Conservation (phyloP, 345 rosid genomes). For the Brassica cretica region DNA sequence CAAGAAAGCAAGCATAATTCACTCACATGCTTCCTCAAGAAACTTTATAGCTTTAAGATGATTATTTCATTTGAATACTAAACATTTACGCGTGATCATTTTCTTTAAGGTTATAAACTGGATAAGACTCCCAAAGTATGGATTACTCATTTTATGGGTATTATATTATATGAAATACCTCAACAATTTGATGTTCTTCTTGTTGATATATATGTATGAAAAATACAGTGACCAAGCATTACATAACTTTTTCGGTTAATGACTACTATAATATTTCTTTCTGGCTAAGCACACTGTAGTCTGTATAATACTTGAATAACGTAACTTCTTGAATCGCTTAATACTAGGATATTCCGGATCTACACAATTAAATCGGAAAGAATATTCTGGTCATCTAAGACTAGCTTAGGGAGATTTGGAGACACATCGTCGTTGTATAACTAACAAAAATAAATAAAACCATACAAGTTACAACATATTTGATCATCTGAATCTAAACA, state of each 20-base stretch:
- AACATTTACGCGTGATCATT: neutral
- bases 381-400: neutral
- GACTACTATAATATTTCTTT: neutral
- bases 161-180: neutral
- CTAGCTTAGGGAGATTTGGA: neutral
- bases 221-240: neutral
- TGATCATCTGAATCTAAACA: conserved; percentile 17
- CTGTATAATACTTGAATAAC: neutral
- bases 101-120: conserved; percentile 3
- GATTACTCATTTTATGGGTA: neutral
- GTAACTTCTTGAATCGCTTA: neutral
- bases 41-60: conserved; percentile 24
- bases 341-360: neutral
- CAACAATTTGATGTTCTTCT: neutral
- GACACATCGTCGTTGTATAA: neutral
- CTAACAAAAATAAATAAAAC: neutral
- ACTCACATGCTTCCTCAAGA: conserved; percentile 26
- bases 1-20: conserved; percentile 29
- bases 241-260: neutral
- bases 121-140: conserved; percentile 21
- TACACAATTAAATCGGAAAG: neutral
- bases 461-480: neutral
- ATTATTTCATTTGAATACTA: conserved; percentile 8
- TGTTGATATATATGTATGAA: neutral
- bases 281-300: neutral